Evolutionary conservation across 257 asterid species (phyloP).

Genomic region (Plectranthus barbatus): DNA sequence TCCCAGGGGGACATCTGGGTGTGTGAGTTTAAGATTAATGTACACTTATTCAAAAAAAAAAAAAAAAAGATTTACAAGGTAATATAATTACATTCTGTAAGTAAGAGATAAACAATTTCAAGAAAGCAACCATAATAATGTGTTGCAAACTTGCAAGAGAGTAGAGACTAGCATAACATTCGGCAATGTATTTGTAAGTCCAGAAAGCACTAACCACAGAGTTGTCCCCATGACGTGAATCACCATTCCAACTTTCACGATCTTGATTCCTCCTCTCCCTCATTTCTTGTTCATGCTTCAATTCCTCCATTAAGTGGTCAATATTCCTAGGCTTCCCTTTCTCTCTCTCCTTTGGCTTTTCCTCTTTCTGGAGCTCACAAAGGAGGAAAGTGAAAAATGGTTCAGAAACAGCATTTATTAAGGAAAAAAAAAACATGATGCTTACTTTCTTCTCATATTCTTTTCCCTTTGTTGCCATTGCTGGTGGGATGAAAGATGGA

Average conservation of each 20-base stretch:
- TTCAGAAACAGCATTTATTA: neutral
- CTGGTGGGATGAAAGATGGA: conserved; percentile 92
- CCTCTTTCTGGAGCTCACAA: conserved; percentile 56
- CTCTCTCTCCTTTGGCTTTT: conserved; percentile 78
- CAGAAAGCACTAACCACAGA: conserved; percentile 45
- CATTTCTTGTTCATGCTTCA: conserved; percentile 87
- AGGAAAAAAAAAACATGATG: conserved; percentile 6
- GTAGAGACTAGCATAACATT: no score
- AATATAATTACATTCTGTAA: neutral
- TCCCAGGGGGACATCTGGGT: no score
- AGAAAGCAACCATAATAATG: neutral
- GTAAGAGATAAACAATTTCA: neutral
- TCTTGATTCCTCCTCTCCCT: conserved; percentile 91
- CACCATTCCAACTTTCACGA: conserved; percentile 64
- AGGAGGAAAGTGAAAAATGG: conserved; percentile 12
- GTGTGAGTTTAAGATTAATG: no score
- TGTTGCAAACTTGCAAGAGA: neutral
- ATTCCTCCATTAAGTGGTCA: conserved; percentile 94
- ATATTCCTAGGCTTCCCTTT: conserved; percentile 80
- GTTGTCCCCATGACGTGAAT: conserved; percentile 56
- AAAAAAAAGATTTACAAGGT: no score
- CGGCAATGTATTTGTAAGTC: neutral
- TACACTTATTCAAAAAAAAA: no score
- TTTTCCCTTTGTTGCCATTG: conserved; percentile 76
- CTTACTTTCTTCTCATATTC: conserved; percentile 81